These are phyloP conservation scores for Dichotomopilus funicola DNA, from an alignment of 2,329 filamentous ascomycete species.

Conservation along the genomic window DNA sequence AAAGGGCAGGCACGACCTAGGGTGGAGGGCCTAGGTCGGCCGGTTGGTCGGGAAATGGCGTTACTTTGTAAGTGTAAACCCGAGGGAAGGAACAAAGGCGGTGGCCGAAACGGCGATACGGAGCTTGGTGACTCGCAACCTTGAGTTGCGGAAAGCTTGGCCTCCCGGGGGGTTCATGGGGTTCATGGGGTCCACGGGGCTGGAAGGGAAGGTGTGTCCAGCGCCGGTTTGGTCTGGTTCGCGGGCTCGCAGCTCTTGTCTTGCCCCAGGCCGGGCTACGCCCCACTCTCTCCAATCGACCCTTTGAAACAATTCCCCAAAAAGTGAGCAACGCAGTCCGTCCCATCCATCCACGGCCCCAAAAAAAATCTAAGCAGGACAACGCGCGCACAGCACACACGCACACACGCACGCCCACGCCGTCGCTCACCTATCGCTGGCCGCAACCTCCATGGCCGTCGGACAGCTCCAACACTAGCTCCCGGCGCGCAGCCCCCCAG, in stretches of 20 bases:
- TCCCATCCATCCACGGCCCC: not conserved
- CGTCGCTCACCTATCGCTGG: not conserved
- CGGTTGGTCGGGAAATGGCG: too few relatives aligned
- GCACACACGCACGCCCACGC: too few relatives aligned
- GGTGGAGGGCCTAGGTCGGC: too few relatives aligned
- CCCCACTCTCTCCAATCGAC: slow-evolving; percentile 22
- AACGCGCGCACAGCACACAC: not conserved
- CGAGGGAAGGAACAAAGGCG: too few relatives aligned
- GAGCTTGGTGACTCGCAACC: too few relatives aligned
- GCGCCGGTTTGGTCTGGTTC: too few relatives aligned
- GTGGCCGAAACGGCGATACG: too few relatives aligned
- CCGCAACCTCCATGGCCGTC: slow-evolving; percentile 2
- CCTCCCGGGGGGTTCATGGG: too few relatives aligned
- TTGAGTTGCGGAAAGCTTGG: too few relatives aligned
- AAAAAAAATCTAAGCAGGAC: slow-evolving; percentile 17
- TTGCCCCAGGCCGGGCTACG: not conserved
- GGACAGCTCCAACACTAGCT: slow-evolving; percentile 8
- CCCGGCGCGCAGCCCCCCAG: not conserved
- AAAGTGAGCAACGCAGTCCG: slow-evolving; percentile 6
- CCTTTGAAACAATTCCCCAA: slow-evolving; percentile 16
- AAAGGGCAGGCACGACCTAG: too few relatives aligned
- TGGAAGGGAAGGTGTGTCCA: not conserved
- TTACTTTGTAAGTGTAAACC: too few relatives aligned
- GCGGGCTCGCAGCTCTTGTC: not conserved
- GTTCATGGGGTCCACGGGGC: too few relatives aligned